Evolutionary conservation across 2,329 filamentous ascomycete genomes (phyloP).

Genomic region (Penicillium olsonii): DNA sequence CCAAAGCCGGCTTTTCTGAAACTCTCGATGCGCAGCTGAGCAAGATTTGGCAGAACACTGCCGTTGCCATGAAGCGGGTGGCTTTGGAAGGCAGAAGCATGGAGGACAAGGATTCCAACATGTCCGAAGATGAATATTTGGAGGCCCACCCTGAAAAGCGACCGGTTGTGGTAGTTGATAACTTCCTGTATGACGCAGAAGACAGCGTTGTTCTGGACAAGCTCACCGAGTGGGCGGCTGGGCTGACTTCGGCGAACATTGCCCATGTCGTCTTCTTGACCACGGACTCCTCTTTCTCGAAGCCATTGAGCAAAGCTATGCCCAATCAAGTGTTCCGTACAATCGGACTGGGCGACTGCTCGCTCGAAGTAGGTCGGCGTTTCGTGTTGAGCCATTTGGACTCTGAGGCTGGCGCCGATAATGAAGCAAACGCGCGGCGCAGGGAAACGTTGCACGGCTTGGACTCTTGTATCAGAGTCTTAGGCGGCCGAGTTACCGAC

Average conservation of each 20-base stretch:
- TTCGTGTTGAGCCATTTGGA: slow-evolving; percentile 85
- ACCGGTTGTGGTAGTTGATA: slow-evolving; percentile 85
- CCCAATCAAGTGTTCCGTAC: slow-evolving; percentile 90
- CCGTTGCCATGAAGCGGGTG: slow-evolving; percentile 74
- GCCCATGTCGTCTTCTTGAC: slow-evolving; percentile 95
- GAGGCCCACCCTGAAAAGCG: slow-evolving; percentile 84
- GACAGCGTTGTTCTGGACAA: slow-evolving; percentile 70
- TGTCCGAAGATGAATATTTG: slow-evolving; percentile 82
- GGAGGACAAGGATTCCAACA: slow-evolving; percentile 68
- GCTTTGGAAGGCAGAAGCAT: slow-evolving; percentile 70
- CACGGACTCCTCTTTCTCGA: slow-evolving; percentile 83
- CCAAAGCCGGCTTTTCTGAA: slow-evolving; percentile 92
- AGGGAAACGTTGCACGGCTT: slow-evolving; percentile 67
- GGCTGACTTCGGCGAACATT: slow-evolving; percentile 80
- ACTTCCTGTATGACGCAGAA: slow-evolving; percentile 78
- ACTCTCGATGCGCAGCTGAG: slow-evolving; percentile 84
- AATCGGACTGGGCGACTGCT: slow-evolving; percentile 81
- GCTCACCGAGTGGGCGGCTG: slow-evolving; percentile 85
- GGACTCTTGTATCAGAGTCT: slow-evolving; percentile 74
- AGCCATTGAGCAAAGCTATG: slow-evolving; percentile 80
- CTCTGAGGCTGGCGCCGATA: slow-evolving; percentile 38
- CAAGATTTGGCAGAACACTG: slow-evolving; percentile 86
- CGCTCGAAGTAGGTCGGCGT: slow-evolving; percentile 80
- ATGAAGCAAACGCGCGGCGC: slow-evolving; percentile 29
- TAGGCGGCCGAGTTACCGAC: slow-evolving; percentile 92